Evolutionary conservation across 805 yeast genomes (phyloP), one percentile per base, ranked within the genome.

Genomic region (Metschnikowia proteae): DNA sequence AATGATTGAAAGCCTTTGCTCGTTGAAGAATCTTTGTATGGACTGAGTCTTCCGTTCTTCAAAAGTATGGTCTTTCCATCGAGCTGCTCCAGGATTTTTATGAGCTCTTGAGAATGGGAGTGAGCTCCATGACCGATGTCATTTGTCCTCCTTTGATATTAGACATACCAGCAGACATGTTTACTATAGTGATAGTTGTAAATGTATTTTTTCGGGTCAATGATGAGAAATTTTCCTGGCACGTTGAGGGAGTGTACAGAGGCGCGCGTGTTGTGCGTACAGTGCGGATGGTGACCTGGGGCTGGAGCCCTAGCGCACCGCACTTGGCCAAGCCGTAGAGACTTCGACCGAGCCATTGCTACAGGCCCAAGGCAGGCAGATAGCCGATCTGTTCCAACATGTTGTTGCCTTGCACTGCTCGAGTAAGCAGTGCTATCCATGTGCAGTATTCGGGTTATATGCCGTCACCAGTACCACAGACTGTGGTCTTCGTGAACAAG

Each of bases 151-250:
- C 17, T 10, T 25, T 30, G 35, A 25, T 40, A 23, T 32, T 43
- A 35, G 45, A 55, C 60, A 57, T 57, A 57, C 60, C 60, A 55
- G 60, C 55, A 53, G 60, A 57, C 60, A 57, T 57, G 58, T 48
- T 57, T 56, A 49, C 44, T 45, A 46, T 42, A 42, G 50, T 51
- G 51, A 51, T 43, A 46, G 56, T 50, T 49, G 56, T 38, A 38
- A 43, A 37, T 38, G 46, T 48, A 48, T 48, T 54, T 50, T 47
- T 49, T 47, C 27, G 46, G 43, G 44, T 41, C 38, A 38, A 38
- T 50, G 32, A 33, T 50, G 58, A 54, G 59, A 56, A 54, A 46
- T 56, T 56, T 56, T 56, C 58, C 54, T 53, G 55, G 50, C 52
- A 38, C 47, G 54, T 42, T 33, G 52, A 44, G 49, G 17, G 54